Evolutionary conservation across 2,329 filamentous ascomycete species (phyloP).

Genomic region (Monilinia vaccinii-corymbosi): DNA sequence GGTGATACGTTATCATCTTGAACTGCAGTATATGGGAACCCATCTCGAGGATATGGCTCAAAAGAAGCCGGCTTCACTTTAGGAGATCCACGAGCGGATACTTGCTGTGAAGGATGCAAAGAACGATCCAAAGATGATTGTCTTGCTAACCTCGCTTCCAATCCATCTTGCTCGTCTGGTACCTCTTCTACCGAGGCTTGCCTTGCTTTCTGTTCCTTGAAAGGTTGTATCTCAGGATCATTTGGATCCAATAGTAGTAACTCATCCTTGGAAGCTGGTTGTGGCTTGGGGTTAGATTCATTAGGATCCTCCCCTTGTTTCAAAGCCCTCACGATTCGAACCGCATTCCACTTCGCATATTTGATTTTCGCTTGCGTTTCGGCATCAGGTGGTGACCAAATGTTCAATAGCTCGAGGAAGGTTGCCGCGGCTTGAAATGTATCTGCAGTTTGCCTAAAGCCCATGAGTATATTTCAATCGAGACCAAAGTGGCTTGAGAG

Average conservation of each 20-base stretch:
- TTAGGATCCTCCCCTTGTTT: conserved; percentile 91
- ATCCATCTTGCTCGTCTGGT: conserved; percentile 45
- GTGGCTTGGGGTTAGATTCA: conserved; percentile 67
- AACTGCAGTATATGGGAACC: conserved; percentile 26
- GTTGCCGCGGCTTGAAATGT: conserved; percentile 89
- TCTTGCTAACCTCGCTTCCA: conserved; percentile 35
- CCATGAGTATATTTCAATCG: not conserved
- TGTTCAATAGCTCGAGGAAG: conserved; percentile 78
- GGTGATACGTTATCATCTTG: conserved; percentile 41
- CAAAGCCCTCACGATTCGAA: conserved; percentile 82
- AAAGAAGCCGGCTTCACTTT: conserved; percentile 17
- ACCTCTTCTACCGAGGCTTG: conserved; percentile 44
- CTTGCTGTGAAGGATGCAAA: conserved; percentile 34
- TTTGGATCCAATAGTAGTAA: conserved; percentile 47
- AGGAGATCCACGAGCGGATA: conserved; percentile 25
- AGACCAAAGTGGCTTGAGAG: no score
- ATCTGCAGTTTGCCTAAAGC: conserved; percentile 63
- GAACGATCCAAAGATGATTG: conserved; percentile 42
- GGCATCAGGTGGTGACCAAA: conserved; percentile 69
- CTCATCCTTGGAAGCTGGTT: conserved; percentile 38
- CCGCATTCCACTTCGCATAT: conserved; percentile 91
- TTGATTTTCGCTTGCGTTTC: conserved; percentile 84
- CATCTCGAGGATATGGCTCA: conserved; percentile 30
- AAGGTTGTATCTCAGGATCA: conserved; percentile 54
- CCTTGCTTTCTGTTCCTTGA: conserved; percentile 34